Evolutionary conservation across 345 rosid species (phyloP).

Genomic region (Boechera stricta): DNA sequence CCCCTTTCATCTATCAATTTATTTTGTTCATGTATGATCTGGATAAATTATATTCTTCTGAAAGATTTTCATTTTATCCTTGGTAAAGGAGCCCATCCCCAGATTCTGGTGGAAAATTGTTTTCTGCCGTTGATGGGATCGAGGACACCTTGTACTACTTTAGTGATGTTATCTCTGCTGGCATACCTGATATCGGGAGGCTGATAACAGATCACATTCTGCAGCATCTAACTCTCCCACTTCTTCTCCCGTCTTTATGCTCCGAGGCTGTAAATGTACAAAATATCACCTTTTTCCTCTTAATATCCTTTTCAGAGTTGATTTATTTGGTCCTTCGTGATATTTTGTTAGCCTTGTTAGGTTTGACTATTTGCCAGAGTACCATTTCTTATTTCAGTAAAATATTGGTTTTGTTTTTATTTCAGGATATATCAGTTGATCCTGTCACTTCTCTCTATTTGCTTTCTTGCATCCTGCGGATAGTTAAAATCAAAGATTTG

Average conservation of each 20-base stretch:
- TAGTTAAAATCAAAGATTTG: constrained; percentile 96
- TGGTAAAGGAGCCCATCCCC: constrained; percentile 59
- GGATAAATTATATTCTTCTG: constrained; percentile 27
- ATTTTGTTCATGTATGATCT: constrained; percentile 53
- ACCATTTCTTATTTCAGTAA: constrained; percentile 23
- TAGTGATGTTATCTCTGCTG: constrained; percentile 96
- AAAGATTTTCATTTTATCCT: constrained; percentile 48
- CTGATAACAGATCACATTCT: constrained; percentile 81
- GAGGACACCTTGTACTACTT: constrained; percentile 95
- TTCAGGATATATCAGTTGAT: constrained; percentile 70
- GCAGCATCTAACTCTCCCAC: constrained; percentile 82
- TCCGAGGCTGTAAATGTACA: constrained; percentile 61
- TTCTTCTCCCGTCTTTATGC: constrained; percentile 86
- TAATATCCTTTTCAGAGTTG: constrained; percentile 24
- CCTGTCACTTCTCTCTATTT: constrained; percentile 84
- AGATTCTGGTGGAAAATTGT: constrained; percentile 56
- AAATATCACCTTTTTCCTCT: constrained; percentile 9
- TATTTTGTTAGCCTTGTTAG: constrained; percentile 22
- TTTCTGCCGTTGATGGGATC: constrained; percentile 84
- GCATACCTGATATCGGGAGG: constrained; percentile 94
- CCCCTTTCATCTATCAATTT: constrained; percentile 28
- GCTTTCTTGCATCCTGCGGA: constrained; percentile 93
- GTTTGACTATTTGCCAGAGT: constrained; percentile 8
- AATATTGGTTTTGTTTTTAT: constrained; percentile 41
- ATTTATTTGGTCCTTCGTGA: neutral